Evolutionary conservation across 495 filamentous ascomycete genomes (phyloP).

Genomic region (Glonium stellatum): DNA sequence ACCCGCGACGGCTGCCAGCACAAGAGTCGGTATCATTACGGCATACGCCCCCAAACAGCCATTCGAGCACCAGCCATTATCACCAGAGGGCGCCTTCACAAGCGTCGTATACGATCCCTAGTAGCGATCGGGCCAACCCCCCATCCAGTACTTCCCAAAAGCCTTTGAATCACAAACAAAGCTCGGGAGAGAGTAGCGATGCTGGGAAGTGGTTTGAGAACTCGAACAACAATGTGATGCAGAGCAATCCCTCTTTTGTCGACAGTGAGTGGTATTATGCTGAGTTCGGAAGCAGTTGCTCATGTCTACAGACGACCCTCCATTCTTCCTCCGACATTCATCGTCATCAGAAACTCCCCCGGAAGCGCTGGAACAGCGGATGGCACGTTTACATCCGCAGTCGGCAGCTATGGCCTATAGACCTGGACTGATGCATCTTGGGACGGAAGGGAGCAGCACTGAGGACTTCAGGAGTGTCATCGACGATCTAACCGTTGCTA

Average conservation of each 20-base stretch:
- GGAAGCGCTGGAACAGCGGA: constrained; percentile 6
- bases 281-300: neutral
- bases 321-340: constrained; percentile 36
- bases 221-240: constrained; percentile 35
- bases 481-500: constrained; percentile 40
- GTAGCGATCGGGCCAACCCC: constrained; percentile 11
- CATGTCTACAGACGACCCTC: constrained; percentile 32
- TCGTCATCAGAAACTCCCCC: constrained; percentile 34
- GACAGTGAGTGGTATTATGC: constrained; percentile 27
- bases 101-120: constrained; percentile 10
- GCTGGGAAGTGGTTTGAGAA: constrained; percentile 39
- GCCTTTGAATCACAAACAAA: constrained; percentile 23
- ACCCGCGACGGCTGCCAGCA: constrained; percentile 31
- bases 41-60: constrained; percentile 18
- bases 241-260: constrained; percentile 20
- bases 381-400: neutral
- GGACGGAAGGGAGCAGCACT: constrained; percentile 24
- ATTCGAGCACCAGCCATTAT: neutral
- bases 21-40: constrained; percentile 34
- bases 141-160: constrained; percentile 10
- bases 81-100: neutral
- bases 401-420: constrained; percentile 18
- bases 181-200: constrained; percentile 40
- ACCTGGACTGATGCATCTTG: constrained; percentile 3
- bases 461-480: constrained; percentile 39